A percentile compares a stretch with the other conserved stretches of the same genome.
Evolutionary conservation across 352 stramenopile species (phyloP).

Genomic region (Phytophthora pluvialis): DNA sequence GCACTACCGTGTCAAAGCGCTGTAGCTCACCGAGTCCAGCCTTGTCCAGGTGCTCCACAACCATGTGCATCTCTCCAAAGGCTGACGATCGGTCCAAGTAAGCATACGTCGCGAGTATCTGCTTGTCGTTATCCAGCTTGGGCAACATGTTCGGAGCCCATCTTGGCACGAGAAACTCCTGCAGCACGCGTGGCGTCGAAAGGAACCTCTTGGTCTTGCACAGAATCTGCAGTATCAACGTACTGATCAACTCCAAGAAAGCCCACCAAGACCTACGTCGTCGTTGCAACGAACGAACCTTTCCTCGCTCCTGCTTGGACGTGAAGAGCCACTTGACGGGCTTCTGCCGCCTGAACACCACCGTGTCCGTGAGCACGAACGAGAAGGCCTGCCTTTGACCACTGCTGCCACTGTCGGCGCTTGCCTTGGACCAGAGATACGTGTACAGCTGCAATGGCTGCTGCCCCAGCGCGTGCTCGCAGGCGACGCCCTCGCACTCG

Average conservation of each 20-base stretch:
- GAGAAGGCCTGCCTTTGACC: slow-evolving; percentile 40
- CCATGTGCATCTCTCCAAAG: slow-evolving; percentile 47
- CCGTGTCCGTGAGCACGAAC: slow-evolving; percentile 67
- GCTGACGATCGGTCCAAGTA: slow-evolving; percentile 56
- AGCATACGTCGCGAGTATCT: slow-evolving; percentile 58
- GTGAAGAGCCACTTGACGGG: slow-evolving; percentile 77
- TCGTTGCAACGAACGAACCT: slow-evolving; percentile 43
- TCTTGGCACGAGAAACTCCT: slow-evolving; percentile 51
- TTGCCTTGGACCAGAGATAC: slow-evolving; percentile 64
- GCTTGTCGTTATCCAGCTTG: slow-evolving; percentile 36
- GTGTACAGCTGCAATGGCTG: slow-evolving; percentile 69
- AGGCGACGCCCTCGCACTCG: slow-evolving; percentile 66
- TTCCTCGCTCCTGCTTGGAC: slow-evolving; percentile 72
- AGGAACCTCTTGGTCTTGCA: slow-evolving; percentile 71
- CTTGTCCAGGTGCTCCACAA: slow-evolving; percentile 66
- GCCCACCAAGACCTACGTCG: not conserved
- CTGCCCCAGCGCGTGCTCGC: slow-evolving; percentile 65
- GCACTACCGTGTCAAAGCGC: not conserved
- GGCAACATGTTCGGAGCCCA: slow-evolving; percentile 15
- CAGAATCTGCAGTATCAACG: slow-evolving; percentile 46
- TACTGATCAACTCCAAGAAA: not conserved
- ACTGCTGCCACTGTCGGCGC: not conserved
- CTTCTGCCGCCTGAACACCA: slow-evolving; percentile 77
- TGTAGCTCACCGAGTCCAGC: slow-evolving; percentile 36
- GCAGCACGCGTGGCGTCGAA: slow-evolving; percentile 49